phyloP scores from a whole-genome alignment of 331 rosid genomes.

The Rosa hybrid region DNA sequence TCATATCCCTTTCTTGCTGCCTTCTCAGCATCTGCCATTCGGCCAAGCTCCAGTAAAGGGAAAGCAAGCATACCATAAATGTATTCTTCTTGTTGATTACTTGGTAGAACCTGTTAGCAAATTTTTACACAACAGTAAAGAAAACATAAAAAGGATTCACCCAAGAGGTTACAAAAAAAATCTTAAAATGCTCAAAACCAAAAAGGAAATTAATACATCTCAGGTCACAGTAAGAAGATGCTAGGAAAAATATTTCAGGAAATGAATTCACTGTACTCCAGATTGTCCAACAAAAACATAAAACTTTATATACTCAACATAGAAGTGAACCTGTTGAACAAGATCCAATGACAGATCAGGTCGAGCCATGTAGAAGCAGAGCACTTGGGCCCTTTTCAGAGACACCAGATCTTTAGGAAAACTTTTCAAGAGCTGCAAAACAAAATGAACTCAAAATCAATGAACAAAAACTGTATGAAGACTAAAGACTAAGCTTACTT shows the following conservation, averaged over 20 bases:
- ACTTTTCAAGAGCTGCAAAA: conserved; percentile 65
- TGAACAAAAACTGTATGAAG: background rate
- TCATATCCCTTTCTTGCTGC: conserved; percentile 75
- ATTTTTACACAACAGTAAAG: background rate
- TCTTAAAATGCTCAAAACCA: background rate
- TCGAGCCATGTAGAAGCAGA: conserved; percentile 76
- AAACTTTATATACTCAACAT: background rate
- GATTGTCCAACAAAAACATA: background rate
- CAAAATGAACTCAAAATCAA: conserved; percentile 18
- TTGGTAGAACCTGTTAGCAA: conserved; percentile 65
- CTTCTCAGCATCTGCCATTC: conserved; percentile 72
- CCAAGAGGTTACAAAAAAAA: background rate
- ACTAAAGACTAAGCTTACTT: background rate
- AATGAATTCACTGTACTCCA: conserved; percentile 19
- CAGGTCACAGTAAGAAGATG: conserved; percentile 11
- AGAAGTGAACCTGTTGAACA: conserved; percentile 64
- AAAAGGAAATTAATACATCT: background rate
- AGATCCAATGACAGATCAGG: conserved; percentile 62
- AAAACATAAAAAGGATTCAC: background rate
- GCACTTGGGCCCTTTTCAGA: conserved; percentile 78
- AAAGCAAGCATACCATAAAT: conserved; percentile 88
- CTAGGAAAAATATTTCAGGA: background rate
- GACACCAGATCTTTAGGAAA: conserved; percentile 83
- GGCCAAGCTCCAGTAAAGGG: conserved; percentile 79
- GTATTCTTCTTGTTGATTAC: conserved; percentile 63